phyloP scores from a whole-genome alignment of 129 eudicot genomes.

The Helianthus annuus region HanXRQr2.0-SUNRISE NC_035446.2:166733083-166733582 shows the following conservation, averaged over 20 bases:
- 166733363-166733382: constrained; percentile 37
- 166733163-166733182: constrained; percentile 19
- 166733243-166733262: constrained; percentile 64
- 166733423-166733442: constrained; percentile 19
- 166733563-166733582: constrained; percentile 93
- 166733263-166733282: constrained; percentile 55
- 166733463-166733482: constrained; percentile 19
- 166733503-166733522: constrained; percentile 77
- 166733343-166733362: constrained; percentile 24
- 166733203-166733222: constrained; percentile 10
- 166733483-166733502: constrained; percentile 53
- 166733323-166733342: constrained; percentile 29
- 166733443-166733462: not conserved
- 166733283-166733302: constrained; percentile 42
- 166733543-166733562: constrained; percentile 96
- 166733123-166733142: not conserved
- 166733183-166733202: constrained; percentile 15
- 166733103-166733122: too few species aligned
- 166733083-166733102: too few species aligned
- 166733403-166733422: constrained; percentile 19
- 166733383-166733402: constrained; percentile 17
- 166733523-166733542: constrained; percentile 72
- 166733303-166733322: constrained; percentile 22
- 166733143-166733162: constrained; percentile 13
- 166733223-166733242: constrained; percentile 14